Conservation (phyloP, 495 filamentous ascomycete genomes). For the Penicillium silybi region DNA sequence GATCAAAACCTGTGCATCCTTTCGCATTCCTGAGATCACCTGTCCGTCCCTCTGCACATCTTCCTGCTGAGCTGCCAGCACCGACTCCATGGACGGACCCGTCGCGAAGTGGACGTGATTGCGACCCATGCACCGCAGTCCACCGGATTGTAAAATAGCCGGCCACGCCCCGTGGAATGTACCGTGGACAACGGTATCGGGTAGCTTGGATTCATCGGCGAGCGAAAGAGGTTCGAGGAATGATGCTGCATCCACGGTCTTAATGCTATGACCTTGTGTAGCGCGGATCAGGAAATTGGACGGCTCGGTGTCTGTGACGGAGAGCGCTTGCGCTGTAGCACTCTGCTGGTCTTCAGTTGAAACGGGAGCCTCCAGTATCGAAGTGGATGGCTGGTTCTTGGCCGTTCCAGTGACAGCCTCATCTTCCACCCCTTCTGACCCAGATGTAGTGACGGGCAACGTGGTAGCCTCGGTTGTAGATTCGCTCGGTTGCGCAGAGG, state of each 20-base stretch:
- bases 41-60: conserved; percentile 9
- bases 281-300: conserved; percentile 84
- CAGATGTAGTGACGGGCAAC: conserved; percentile 6
- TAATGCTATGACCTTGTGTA: conserved; percentile 77
- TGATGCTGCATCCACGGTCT: conserved; percentile 59
- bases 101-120: conserved; percentile 86
- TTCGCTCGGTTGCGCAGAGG: conserved; percentile 24
- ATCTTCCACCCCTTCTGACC: conserved; percentile 12
- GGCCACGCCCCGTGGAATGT: conserved; percentile 77
- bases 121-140: conserved; percentile 72
- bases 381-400: conserved; percentile 6
- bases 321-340: conserved; percentile 28
- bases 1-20: conserved; percentile 71
- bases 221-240: conserved; percentile 63
- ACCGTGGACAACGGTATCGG: conserved; percentile 73
- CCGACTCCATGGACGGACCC: conserved; percentile 51
- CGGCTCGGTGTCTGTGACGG: conserved; percentile 42
- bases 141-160: conserved; percentile 65
- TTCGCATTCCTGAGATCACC: conserved; percentile 84
- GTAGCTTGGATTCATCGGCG: conserved; percentile 47
- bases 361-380: conserved; percentile 10
- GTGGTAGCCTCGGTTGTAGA: conserved; percentile 13
- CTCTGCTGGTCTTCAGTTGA: conserved; percentile 23
- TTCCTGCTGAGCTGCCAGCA: conserved; percentile 19
- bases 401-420: not conserved